Conservation (phyloP, 2,329 filamentous ascomycete genomes). For the Trichoderma atroviride region DNA sequence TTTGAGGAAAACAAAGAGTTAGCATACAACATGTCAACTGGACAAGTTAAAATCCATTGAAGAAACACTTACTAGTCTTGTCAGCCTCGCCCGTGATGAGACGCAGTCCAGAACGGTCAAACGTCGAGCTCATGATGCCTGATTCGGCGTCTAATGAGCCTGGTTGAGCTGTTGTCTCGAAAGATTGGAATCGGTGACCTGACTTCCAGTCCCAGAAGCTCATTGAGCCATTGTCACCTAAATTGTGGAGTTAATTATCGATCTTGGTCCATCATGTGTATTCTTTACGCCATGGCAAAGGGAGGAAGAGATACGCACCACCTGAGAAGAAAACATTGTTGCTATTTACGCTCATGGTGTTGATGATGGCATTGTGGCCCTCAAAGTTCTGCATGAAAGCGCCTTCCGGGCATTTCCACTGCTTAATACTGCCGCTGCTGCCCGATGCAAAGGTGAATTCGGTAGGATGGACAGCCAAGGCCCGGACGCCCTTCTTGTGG, state of each 20-base stretch:
- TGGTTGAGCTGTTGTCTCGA: slow-evolving; percentile 91
- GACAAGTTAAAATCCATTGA: neutral
- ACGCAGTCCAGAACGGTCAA: slow-evolving; percentile 84
- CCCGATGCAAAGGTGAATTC: slow-evolving; percentile 97
- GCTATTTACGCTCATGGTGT: slow-evolving; percentile 88
- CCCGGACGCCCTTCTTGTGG: slow-evolving; percentile 95
- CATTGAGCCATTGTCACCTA: slow-evolving; percentile 88
- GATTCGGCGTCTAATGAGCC: slow-evolving; percentile 92
- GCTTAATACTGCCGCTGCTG: slow-evolving; percentile 93
- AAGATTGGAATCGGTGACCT: slow-evolving; percentile 84
- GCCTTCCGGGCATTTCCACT: slow-evolving; percentile 98
- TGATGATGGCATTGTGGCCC: slow-evolving; percentile 95
- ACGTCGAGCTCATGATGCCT: slow-evolving; percentile 91
- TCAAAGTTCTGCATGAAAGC: slow-evolving; percentile 99
- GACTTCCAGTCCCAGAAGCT: slow-evolving; percentile 99
- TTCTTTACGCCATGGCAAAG: neutral
- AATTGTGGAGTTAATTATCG: neutral
- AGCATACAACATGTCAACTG: neutral
- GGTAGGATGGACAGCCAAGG: slow-evolving; percentile 79
- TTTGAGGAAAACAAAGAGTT: slow-evolving; percentile 34
- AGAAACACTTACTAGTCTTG: slow-evolving; percentile 71
- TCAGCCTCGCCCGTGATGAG: slow-evolving; percentile 94
- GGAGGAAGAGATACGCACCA: slow-evolving; percentile 44
- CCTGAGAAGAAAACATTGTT: slow-evolving; percentile 95
- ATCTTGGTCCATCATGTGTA: neutral